These are phyloP conservation scores for Fraxinus anomala DNA, from an alignment of 257 asterid species.

Conservation along the genomic window DNA sequence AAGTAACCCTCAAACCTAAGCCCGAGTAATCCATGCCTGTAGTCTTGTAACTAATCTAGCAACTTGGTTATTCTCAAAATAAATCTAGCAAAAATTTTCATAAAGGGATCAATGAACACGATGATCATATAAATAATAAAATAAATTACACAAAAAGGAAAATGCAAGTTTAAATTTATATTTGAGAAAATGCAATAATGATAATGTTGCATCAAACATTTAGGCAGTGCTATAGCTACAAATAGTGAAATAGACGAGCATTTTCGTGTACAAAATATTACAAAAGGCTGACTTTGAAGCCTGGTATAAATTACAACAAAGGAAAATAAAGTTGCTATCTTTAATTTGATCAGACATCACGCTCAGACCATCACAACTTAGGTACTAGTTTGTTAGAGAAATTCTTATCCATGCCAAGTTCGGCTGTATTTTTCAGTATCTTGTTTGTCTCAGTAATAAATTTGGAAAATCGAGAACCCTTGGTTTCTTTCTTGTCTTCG, in stretches of 20 bases:
- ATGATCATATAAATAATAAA: background rate
- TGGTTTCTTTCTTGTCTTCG: conserved; percentile 52
- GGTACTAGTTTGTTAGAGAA: conserved; percentile 40
- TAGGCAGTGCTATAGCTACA: conserved; percentile 17
- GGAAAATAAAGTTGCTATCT: conserved; percentile 1
- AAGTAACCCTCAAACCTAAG: too few relatives aligned
- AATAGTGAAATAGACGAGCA: conserved; percentile 20
- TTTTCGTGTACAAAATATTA: conserved; percentile 12
- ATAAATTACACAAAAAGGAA: background rate
- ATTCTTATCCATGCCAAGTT: conserved; percentile 43
- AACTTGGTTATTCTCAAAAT: background rate
- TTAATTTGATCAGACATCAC: conserved; percentile 13
- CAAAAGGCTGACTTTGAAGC: conserved; percentile 21
- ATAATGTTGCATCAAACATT: conserved; percentile 21
- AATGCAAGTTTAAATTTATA: background rate
- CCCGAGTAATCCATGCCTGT: too few relatives aligned
- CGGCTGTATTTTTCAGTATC: conserved; percentile 47
- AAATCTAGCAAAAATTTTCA: too few relatives aligned
- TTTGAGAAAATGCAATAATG: background rate
- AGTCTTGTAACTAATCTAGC: too few relatives aligned
- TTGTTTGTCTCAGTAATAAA: conserved; percentile 72
- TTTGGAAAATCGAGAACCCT: conserved; percentile 90
- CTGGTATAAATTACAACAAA: background rate
- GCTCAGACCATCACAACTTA: conserved; percentile 52
- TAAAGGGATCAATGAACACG: background rate